Conservation (phyloP, 129 eudicot genomes). For the Saposhnikovia divaricata region DNA sequence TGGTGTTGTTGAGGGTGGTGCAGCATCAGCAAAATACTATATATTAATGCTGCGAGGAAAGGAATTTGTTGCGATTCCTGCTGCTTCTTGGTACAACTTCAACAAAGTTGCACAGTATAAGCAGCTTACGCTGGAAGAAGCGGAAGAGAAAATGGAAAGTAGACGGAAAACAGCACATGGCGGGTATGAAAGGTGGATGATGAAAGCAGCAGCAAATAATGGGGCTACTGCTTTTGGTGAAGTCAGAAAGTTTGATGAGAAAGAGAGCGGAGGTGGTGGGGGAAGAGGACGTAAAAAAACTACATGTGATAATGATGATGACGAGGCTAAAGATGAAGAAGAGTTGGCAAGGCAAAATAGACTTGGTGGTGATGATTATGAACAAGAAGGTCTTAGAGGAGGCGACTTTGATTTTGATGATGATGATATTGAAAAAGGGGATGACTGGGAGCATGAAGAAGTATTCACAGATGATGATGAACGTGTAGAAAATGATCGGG, state of each 20-base stretch:
- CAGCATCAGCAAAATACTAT: slow-evolving; percentile 89
- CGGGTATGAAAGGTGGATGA: slow-evolving; percentile 98
- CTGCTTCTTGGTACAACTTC: slow-evolving; percentile 94
- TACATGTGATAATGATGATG: too few relatives aligned
- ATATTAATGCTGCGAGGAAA: slow-evolving; percentile 87
- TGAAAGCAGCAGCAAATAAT: slow-evolving; percentile 88
- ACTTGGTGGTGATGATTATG: too few relatives aligned
- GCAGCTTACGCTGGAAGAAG: slow-evolving; percentile 96
- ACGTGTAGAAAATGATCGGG: slow-evolving; percentile 42
- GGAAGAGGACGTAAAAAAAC: too few relatives aligned
- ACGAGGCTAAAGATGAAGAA: too few relatives aligned
- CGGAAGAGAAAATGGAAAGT: slow-evolving; percentile 89
- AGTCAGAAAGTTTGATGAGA: slow-evolving; percentile 56
- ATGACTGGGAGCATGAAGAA: slow-evolving; percentile 99
- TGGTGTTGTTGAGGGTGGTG: slow-evolving; percentile 91
- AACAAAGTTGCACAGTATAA: slow-evolving; percentile 94
- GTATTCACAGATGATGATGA: slow-evolving; percentile 94
- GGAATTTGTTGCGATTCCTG: slow-evolving; percentile 97
- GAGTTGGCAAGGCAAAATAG: too few relatives aligned
- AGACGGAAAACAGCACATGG: slow-evolving; percentile 89
- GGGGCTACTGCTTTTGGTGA: slow-evolving; percentile 53
- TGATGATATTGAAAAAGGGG: slow-evolving; percentile 97
- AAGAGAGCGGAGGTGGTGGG: slow-evolving; percentile 41
- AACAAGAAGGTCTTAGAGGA: too few relatives aligned
- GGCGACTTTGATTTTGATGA: slow-evolving; percentile 87